Evolutionary conservation across 345 rosid genomes (phyloP), one percentile per base, ranked within the genome.

Genomic region (Noccaea bulbosa): DNA sequence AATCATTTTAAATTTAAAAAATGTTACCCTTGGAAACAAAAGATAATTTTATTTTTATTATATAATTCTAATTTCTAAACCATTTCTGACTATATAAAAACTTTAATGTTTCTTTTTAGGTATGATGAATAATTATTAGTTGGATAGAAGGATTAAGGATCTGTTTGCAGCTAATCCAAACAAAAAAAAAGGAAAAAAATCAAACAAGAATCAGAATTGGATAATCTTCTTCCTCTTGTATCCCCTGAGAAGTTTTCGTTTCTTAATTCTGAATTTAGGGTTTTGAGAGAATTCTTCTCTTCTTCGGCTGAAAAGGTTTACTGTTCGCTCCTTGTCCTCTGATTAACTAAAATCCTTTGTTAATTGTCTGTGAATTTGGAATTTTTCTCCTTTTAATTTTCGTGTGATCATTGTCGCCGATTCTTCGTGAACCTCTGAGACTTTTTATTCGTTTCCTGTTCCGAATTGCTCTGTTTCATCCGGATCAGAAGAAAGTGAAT

Each of bases 261-360:
- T 27, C 30, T 27, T 27, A 52, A 33, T 22, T 67, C 34, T 35
- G 67, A 53, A 60, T 52, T 52, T 75, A 61, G 65, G 69, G 74
- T 46, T 68, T 66, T 68, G 38, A 58, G 43, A 37, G 66, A 34
- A 62, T 62, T 34, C 44, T 40, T 60, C 56, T 68, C 74, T 54
- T 68, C 64, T 20, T 47, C 65, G 11, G 46, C 59, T 63, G 35
- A 14, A 33, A 45, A 76, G 65, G 75, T 63, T 30, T 48, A 3
- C 6, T 39, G 1, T 17, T 17, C 1, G 16, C 40, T 72, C 24
- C 48, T 47, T 58, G 8, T 39, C 6, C 14, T 33, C 1, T 14
- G 22, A 70, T 59, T 22, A 8, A 4, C 16, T 24, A 27, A 49
- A 49, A 5, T 41, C 66, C 24, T 16, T 14, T 35, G 37, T 63